These are phyloP conservation scores for Scedosporium minutisporum DNA, from an alignment of 2,329 filamentous ascomycete species.

Conservation along the genomic window DNA sequence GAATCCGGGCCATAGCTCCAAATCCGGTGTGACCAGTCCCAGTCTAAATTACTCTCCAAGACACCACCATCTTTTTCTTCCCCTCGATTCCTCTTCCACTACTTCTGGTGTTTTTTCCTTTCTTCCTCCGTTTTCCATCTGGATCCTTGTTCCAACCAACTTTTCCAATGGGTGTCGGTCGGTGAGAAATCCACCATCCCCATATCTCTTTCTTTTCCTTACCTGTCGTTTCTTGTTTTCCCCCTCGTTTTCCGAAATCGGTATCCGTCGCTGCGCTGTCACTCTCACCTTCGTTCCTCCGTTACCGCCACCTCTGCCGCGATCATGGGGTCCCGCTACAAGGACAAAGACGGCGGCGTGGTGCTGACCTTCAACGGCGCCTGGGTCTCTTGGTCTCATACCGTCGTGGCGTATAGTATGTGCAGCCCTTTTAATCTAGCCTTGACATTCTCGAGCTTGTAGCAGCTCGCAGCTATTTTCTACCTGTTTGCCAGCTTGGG, in stretches of 20 bases:
- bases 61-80: neutral
- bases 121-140: conserved; percentile 1
- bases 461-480: neutral
- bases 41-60: neutral
- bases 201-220: conserved; percentile 1
- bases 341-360: conserved; percentile 54
- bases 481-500: neutral
- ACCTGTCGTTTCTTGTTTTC: conserved; percentile 12
- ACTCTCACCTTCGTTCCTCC: neutral
- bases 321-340: conserved; percentile 42
- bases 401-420: conserved; percentile 68
- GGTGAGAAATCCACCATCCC: neutral
- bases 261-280: conserved; percentile 1
- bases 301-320: conserved; percentile 8
- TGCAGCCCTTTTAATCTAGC: conserved; percentile 10
- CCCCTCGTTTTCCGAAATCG: neutral
- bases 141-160: neutral
- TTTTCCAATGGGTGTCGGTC: neutral
- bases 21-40: no score
- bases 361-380: conserved; percentile 65
- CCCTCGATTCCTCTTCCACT: neutral
- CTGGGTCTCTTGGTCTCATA: conserved; percentile 88
- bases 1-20: neutral
- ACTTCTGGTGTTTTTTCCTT: neutral
- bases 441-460: neutral